Evolutionary conservation across 257 asterid genomes (phyloP).

Genomic region (Hygrophila difformis): DNA sequence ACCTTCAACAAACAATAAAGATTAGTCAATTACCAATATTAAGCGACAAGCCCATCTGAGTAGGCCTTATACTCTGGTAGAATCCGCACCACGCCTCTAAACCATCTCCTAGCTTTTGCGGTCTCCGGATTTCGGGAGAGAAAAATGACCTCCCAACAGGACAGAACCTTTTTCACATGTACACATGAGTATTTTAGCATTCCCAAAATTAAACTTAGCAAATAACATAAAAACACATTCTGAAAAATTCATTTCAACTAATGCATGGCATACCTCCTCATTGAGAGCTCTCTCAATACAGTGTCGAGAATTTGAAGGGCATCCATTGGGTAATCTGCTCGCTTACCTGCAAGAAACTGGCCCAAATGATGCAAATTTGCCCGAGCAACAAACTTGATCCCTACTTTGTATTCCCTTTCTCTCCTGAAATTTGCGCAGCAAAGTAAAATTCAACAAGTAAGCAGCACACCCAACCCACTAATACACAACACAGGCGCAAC

Average conservation of each 20-base stretch:
- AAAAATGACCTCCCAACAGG: constrained; percentile 93
- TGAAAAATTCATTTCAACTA: too few relatives aligned
- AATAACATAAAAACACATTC: too few relatives aligned
- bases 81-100: constrained; percentile 99
- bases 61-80: constrained; percentile 96
- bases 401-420: constrained; percentile 74
- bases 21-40: constrained; percentile 54
- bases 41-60: constrained; percentile 97
- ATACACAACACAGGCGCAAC: too few relatives aligned
- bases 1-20: too few relatives aligned
- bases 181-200: too few relatives aligned
- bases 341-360: constrained; percentile 93
- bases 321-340: constrained; percentile 88
- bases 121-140: constrained; percentile 81
- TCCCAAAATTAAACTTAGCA: too few relatives aligned
- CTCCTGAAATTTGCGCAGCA: constrained; percentile 52
- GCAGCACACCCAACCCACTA: too few relatives aligned
- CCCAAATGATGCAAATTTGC: constrained; percentile 84
- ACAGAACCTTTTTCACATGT: constrained; percentile 44
- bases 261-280: constrained; percentile 54
- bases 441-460: too few relatives aligned
- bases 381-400: constrained; percentile 72
- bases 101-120: constrained; percentile 91
- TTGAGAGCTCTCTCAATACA: constrained; percentile 85
- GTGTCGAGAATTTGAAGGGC: constrained; percentile 94